A percentile compares a stretch with the other conserved stretches of the same genome.
Evolutionary conservation across 306 rosid genomes (phyloP).

Genomic region (Elaeagnus macrophylla): DNA sequence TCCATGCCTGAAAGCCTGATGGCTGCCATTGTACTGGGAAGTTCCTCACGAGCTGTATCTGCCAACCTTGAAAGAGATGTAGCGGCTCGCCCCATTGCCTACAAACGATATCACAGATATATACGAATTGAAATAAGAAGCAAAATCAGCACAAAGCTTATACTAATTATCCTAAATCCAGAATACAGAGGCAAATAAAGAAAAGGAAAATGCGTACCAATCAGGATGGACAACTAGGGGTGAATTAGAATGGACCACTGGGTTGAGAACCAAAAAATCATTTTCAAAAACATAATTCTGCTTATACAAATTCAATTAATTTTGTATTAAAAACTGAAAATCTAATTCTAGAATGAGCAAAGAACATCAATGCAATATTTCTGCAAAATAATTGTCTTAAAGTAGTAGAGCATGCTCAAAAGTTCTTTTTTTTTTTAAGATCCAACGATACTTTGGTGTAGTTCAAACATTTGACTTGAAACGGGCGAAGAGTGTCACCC

Average conservation of each 20-base stretch:
- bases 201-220: neutral
- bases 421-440: too few species aligned
- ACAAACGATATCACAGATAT: conserved; percentile 5
- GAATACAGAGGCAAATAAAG: neutral
- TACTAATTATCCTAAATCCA: neutral
- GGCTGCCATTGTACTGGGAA: conserved; percentile 97
- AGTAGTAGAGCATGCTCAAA: too few species aligned
- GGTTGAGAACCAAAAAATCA: too few species aligned
- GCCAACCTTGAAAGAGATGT: conserved; percentile 81
- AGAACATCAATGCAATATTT: too few species aligned
- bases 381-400: too few species aligned
- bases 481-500: too few species aligned
- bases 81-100: conserved; percentile 96
- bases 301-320: too few species aligned
- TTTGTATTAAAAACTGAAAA: too few species aligned
- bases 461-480: too few species aligned
- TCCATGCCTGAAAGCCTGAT: conserved; percentile 96
- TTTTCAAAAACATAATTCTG: neutral
- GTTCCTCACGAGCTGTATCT: conserved; percentile 89
- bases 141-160: neutral
- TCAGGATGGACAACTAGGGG: neutral
- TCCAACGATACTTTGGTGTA: too few species aligned
- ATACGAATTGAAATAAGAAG: neutral
- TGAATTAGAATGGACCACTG: neutral
- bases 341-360: too few species aligned